A percentile compares a stretch with the other conserved stretches of the same genome.
Evolutionary conservation across 345 rosid species (phyloP).

Genomic region (Heritiera littoralis): DNA sequence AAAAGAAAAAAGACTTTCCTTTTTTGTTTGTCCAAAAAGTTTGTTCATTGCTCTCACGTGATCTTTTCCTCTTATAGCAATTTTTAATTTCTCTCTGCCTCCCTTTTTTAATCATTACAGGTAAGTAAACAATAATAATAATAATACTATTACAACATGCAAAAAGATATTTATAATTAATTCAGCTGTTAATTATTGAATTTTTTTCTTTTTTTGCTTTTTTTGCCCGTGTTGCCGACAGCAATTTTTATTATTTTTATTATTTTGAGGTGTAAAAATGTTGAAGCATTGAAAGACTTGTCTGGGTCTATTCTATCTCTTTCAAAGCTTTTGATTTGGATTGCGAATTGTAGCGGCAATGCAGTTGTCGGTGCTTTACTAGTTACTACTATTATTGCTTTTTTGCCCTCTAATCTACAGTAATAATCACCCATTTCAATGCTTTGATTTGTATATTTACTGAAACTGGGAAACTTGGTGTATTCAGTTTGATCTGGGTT

Average conservation of each 20-base stretch:
- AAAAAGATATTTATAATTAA: not conserved
- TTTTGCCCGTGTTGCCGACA: not conserved
- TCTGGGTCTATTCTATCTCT: not conserved
- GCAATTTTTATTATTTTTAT: not conserved
- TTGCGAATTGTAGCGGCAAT: not conserved
- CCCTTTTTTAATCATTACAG: not conserved
- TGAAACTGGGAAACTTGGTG: not conserved
- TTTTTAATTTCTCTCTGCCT: too few species aligned
- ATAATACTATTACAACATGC: not conserved
- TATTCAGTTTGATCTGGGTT: not conserved
- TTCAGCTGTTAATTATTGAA: not conserved
- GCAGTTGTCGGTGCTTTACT: conserved; percentile 1
- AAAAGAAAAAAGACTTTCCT: not conserved
- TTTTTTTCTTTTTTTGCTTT: not conserved
- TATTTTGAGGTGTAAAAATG: not conserved
- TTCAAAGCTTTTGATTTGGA: not conserved
- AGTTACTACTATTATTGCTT: not conserved
- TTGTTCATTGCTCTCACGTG: conserved; percentile 1
- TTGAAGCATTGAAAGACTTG: not conserved
- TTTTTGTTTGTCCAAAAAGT: not conserved
- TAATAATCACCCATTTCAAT: not conserved
- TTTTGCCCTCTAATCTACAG: too few species aligned
- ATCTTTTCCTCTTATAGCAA: not conserved
- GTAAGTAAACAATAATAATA: not conserved
- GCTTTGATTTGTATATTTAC: not conserved